These are phyloP conservation scores for Candida verbasci DNA, from an alignment of 805 yeast species.

Conservation along the genomic window DNA sequence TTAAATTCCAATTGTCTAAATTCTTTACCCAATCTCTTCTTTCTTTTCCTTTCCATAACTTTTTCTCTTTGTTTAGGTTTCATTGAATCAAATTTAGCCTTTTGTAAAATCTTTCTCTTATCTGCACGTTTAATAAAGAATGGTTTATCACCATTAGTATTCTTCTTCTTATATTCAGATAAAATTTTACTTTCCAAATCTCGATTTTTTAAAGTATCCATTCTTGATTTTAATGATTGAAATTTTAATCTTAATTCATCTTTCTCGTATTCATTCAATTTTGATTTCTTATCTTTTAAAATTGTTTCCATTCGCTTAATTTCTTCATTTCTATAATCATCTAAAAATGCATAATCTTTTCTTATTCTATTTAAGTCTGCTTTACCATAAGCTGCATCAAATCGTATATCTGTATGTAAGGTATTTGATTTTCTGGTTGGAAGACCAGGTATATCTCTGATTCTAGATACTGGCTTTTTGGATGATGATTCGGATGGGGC, in stretches of 20 bases:
- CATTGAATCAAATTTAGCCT: slow-evolving; percentile 75
- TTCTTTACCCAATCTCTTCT: slow-evolving; percentile 79
- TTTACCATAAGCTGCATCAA: slow-evolving; percentile 85
- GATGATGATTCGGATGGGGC: slow-evolving; percentile 83
- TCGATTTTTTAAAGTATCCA: slow-evolving; percentile 65
- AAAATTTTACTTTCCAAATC: slow-evolving; percentile 71
- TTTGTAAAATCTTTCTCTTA: slow-evolving; percentile 67
- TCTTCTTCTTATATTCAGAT: slow-evolving; percentile 51
- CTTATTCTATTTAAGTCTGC: slow-evolving; percentile 67
- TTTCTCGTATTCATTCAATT: slow-evolving; percentile 41
- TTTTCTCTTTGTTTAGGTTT: slow-evolving; percentile 68
- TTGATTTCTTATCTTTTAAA: slow-evolving; percentile 50
- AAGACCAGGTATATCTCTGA: slow-evolving; percentile 74
- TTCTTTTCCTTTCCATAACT: slow-evolving; percentile 82
- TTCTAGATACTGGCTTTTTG: slow-evolving; percentile 61
- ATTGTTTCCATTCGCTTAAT: slow-evolving; percentile 53
- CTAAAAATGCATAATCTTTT: slow-evolving; percentile 77
- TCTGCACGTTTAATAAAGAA: slow-evolving; percentile 67
- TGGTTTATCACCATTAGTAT: slow-evolving; percentile 44
- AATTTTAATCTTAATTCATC: slow-evolving; percentile 51
- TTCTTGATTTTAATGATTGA: slow-evolving; percentile 61
- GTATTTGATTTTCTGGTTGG: slow-evolving; percentile 35
- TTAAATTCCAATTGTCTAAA: slow-evolving; percentile 49
- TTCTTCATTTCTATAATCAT: slow-evolving; percentile 78
- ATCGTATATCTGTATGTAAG: slow-evolving; percentile 77